These are phyloP conservation scores for Eimeria sp. DNA, from an alignment of 169 alveolate species.

Conservation along the genomic window DNA sequence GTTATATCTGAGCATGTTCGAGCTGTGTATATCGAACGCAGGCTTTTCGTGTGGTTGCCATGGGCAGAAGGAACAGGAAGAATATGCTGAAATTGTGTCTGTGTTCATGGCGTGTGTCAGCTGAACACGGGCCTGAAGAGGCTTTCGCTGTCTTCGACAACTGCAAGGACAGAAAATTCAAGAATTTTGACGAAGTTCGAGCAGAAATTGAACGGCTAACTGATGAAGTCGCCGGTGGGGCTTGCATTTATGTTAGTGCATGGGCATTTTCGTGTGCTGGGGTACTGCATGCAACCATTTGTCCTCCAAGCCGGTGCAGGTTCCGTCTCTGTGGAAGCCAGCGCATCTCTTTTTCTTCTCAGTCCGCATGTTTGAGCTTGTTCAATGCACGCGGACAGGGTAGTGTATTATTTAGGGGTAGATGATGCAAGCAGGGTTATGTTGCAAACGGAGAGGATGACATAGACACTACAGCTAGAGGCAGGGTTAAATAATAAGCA, in stretches of 20 bases:
- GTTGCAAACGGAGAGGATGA: too few species aligned
- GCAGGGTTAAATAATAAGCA: neutral
- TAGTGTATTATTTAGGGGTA: too few species aligned
- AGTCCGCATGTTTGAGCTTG: too few species aligned
- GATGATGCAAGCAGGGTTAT: too few species aligned
- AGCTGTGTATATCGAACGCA: neutral
- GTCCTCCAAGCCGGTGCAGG: neutral
- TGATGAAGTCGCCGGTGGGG: conserved; percentile 83
- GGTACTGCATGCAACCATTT: neutral
- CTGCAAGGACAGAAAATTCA: conserved; percentile 89
- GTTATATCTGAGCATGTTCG: neutral
- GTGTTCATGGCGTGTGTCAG: conserved; percentile 41
- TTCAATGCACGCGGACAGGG: too few species aligned
- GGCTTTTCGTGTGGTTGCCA: neutral
- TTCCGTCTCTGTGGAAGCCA: too few species aligned
- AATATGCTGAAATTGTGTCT: neutral
- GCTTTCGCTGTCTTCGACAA: conserved; percentile 94
- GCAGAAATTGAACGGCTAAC: conserved; percentile 83
- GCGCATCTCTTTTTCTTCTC: too few species aligned
- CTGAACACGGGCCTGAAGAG: conserved; percentile 82
- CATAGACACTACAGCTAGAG: too few species aligned
- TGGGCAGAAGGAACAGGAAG: neutral
- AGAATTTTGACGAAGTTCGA: conserved; percentile 95
- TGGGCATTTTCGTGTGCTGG: neutral
- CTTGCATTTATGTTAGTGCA: neutral